phyloP scores from a whole-genome alignment of 2,329 filamentous ascomycete genomes.

The Chaetomium olivaceum region DNA sequence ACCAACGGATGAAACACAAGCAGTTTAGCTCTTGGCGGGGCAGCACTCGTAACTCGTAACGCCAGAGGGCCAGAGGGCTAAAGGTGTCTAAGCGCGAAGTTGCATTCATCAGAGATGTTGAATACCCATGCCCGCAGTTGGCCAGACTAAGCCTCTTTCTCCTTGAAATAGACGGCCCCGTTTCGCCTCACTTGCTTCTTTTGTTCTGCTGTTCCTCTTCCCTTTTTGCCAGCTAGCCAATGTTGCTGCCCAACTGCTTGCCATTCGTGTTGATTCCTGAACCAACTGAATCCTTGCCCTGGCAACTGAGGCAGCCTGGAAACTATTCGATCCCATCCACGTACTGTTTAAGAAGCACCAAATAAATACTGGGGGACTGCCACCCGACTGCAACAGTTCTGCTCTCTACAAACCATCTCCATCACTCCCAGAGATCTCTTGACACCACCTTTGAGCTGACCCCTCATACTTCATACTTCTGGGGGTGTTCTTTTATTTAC shows the following conservation, averaged over 20 bases:
- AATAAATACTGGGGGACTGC: neutral
- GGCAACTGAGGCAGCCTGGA: no score
- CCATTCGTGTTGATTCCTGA: neutral
- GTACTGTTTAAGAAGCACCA: no score
- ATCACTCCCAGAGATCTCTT: neutral
- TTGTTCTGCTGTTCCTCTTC: neutral
- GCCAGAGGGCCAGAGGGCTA: neutral
- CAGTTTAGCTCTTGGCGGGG: neutral
- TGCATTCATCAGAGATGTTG: neutral
- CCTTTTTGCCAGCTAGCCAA: neutral
- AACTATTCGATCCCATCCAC: neutral
- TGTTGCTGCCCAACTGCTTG: constrained; percentile 1
- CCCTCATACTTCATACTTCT: neutral
- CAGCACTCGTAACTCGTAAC: neutral
- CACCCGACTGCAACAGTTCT: neutral
- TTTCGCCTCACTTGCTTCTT: neutral
- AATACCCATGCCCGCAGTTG: neutral
- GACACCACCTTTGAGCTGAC: neutral
- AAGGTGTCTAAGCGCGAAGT: neutral
- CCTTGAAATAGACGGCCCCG: neutral
- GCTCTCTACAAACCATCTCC: neutral
- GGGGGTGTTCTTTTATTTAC: neutral
- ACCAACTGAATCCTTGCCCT: neutral
- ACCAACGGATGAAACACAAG: neutral
- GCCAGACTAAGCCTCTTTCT: neutral